These are phyloP conservation scores for Phytophthora gonapodyides DNA, from an alignment of 352 stramenopile genomes.

Conservation along the genomic window DNA sequence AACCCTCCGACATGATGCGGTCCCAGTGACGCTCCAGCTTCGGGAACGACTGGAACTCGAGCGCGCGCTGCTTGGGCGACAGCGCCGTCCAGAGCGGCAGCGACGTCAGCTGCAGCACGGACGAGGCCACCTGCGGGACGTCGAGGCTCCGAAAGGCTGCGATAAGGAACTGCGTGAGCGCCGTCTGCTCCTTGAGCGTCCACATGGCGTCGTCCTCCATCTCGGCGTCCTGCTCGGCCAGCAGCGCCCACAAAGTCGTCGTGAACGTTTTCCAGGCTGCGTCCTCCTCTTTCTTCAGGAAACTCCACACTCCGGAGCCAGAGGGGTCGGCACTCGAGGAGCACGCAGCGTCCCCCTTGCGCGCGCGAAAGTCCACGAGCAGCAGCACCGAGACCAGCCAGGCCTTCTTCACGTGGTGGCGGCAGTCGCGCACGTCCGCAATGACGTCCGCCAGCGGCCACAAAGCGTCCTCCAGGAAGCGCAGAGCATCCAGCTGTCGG, in stretches of 20 bases:
- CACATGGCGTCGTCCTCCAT: constrained; percentile 37
- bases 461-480: constrained; percentile 61
- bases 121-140: constrained; percentile 49
- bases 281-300: constrained; percentile 29
- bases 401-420: constrained; percentile 45
- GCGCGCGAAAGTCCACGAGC: constrained; percentile 38
- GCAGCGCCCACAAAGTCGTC: constrained; percentile 40
- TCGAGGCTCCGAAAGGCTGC: constrained; percentile 66
- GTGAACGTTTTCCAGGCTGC: constrained; percentile 45
- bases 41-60: constrained; percentile 68
- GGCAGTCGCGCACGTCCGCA: constrained; percentile 22
- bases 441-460: constrained; percentile 43
- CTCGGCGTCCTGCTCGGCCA: constrained; percentile 19
- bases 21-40: constrained; percentile 75
- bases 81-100: constrained; percentile 65
- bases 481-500: constrained; percentile 31
- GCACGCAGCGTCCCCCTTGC: constrained; percentile 5
- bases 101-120: constrained; percentile 67
- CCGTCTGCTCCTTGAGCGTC: constrained; percentile 55
- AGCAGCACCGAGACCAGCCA: constrained; percentile 55
- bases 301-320: constrained; percentile 22
- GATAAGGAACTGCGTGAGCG: constrained; percentile 66
- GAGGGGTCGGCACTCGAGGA: neutral
- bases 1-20: constrained; percentile 30
- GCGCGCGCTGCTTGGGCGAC: constrained; percentile 53